Percentiles rank a stretch among this genome's conserved stretches.
phyloP scores from a whole-genome alignment of 805 yeast genomes.

The Komagataella pastoris region DNA sequence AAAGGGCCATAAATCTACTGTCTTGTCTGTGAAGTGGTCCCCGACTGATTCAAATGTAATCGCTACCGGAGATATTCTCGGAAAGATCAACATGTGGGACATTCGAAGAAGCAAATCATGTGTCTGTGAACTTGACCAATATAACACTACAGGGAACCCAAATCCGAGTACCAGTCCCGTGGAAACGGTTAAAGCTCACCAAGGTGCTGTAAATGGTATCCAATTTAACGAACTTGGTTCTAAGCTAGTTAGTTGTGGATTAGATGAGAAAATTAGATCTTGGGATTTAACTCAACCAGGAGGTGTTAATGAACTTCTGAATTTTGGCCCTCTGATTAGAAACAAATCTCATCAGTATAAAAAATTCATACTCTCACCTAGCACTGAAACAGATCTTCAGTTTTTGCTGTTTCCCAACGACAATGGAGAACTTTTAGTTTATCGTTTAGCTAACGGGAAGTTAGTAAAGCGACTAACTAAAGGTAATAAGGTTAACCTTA shows the following conservation, averaged over 20 bases:
- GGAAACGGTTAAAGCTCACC: constrained; percentile 43
- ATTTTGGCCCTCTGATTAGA: constrained; percentile 68
- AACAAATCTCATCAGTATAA: constrained; percentile 47
- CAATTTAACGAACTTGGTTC: constrained; percentile 61
- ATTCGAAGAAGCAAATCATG: constrained; percentile 56
- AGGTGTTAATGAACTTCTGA: constrained; percentile 44
- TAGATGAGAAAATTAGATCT: constrained; percentile 66
- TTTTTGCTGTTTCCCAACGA: constrained; percentile 63
- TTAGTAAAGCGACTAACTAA: constrained; percentile 42
- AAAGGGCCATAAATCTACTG: constrained; percentile 39
- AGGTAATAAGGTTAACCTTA: constrained; percentile 21
- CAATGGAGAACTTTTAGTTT: constrained; percentile 54
- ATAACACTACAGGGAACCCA: constrained; percentile 7
- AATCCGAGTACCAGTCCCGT: constrained; percentile 3
- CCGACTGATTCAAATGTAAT: constrained; percentile 48
- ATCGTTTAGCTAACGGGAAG: constrained; percentile 47
- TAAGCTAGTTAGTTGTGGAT: constrained; percentile 52
- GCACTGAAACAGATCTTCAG: constrained; percentile 38
- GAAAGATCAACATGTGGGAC: constrained; percentile 80
- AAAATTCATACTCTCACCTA: constrained; percentile 39
- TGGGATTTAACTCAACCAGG: constrained; percentile 56
- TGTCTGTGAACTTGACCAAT: constrained; percentile 46
- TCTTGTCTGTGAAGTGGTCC: constrained; percentile 59
- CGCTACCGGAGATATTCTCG: constrained; percentile 74
- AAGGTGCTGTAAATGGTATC: constrained; percentile 68